A percentile compares a stretch with the other conserved stretches of the same genome.
Conservation (phyloP, 192 early-diverging fungal species). For the Thamnidium elegans region DNA sequence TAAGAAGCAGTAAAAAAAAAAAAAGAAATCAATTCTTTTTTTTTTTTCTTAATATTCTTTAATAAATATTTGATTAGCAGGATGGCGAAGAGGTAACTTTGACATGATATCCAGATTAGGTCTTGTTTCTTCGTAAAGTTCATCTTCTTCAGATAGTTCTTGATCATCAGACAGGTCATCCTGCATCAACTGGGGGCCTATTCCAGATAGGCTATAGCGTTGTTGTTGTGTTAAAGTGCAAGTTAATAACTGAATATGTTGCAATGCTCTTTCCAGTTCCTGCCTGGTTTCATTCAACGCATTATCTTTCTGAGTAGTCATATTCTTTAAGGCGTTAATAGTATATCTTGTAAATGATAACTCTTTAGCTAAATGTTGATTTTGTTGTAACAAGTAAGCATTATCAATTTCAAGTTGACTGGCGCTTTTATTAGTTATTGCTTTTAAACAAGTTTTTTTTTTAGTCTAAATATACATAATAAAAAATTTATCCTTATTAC, state of each 20-base stretch:
- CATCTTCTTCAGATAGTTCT: conserved; percentile 30
- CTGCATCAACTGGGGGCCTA: conserved; percentile 15
- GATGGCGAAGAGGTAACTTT: conserved; percentile 22
- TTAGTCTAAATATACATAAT: no score
- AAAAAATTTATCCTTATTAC: no score
- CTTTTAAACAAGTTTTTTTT: neutral
- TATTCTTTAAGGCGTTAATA: conserved; percentile 32
- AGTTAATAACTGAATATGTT: conserved; percentile 29
- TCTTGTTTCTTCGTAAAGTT: neutral
- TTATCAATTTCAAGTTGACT: conserved; percentile 28
- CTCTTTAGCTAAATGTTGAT: conserved; percentile 25
- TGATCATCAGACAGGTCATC: conserved; percentile 25
- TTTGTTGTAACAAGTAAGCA: conserved; percentile 32
- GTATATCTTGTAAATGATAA: conserved; percentile 34
- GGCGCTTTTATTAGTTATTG: conserved; percentile 4
- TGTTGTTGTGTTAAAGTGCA: conserved; percentile 19
- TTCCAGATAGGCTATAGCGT: neutral
- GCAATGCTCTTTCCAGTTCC: conserved; percentile 35
- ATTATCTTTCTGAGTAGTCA: conserved; percentile 29
- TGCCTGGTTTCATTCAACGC: conserved; percentile 27
- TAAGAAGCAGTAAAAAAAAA: neutral
- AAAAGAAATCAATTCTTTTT: conserved; percentile 1
- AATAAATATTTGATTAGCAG: conserved; percentile 1
- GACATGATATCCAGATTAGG: conserved; percentile 17
- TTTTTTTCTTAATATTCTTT: no score